phyloP scores from a whole-genome alignment of 345 rosid species.

The Syzygium oleosum region DNA sequence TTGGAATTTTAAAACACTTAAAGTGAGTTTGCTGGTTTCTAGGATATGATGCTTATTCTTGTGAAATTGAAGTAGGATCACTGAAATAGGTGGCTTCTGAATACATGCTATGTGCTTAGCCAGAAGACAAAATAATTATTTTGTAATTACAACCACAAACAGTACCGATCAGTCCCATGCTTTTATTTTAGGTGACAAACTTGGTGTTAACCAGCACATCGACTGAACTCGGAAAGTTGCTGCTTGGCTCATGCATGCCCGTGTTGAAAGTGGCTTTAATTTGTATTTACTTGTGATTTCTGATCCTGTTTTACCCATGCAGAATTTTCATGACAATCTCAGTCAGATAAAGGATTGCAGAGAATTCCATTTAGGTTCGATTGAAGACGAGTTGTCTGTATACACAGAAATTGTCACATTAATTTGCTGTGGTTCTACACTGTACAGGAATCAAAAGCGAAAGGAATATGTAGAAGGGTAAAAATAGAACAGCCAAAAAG shows the following conservation, averaged over 20 bases:
- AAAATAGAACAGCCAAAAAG: not conserved
- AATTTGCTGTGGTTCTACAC: conserved; percentile 16
- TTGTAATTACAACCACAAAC: not conserved
- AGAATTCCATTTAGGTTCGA: conserved; percentile 3
- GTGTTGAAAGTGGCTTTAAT: not conserved
- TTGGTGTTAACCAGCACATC: not conserved
- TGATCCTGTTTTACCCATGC: not conserved
- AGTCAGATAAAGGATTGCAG: conserved; percentile 9
- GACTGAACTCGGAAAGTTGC: not conserved
- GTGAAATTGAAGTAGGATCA: not conserved
- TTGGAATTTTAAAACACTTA: not conserved
- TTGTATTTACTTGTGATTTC: not conserved
- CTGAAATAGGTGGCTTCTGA: not conserved
- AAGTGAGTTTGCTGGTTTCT: not conserved
- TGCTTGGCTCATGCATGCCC: not conserved
- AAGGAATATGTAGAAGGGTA: conserved; percentile 8
- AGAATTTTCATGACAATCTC: conserved; percentile 10
- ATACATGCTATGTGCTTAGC: not conserved
- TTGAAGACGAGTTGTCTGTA: conserved; percentile 10
- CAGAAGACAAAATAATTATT: not conserved
- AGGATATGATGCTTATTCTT: not conserved
- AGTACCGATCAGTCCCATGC: not conserved
- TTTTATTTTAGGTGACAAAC: not conserved
- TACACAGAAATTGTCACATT: conserved; percentile 7
- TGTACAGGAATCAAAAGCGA: conserved; percentile 23